These are phyloP conservation scores for Sphenostylis stenocarpa DNA, from an alignment of 306 rosid species.

Conservation along the genomic window DNA sequence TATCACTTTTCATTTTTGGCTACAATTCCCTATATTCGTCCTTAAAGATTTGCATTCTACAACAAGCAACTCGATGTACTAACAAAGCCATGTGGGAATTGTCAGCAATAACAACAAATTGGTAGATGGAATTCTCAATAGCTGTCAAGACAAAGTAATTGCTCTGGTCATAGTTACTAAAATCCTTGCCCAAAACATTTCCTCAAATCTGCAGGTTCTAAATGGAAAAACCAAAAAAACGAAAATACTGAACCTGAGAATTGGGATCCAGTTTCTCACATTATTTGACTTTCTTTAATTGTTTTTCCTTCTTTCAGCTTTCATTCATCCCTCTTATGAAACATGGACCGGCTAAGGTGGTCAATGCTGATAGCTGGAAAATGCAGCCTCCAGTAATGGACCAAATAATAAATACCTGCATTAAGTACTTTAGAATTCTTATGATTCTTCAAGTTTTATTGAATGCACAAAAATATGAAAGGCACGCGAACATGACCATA, in stretches of 20 bases:
- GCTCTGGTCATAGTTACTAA: background rate
- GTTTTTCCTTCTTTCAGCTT: constrained; percentile 28
- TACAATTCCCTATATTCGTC: constrained; percentile 7
- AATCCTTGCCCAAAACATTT: constrained; percentile 28
- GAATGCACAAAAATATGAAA: background rate
- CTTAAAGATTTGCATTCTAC: background rate
- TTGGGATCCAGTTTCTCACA: constrained; percentile 22
- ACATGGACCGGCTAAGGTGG: constrained; percentile 16
- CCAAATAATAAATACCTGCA: constrained; percentile 37
- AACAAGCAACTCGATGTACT: constrained; percentile 13
- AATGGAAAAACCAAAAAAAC: constrained; percentile 11
- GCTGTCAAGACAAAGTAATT: constrained; percentile 21
- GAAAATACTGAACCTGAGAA: constrained; percentile 25
- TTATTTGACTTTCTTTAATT: constrained; percentile 32
- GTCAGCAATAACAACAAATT: constrained; percentile 26
- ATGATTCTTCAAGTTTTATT: background rate
- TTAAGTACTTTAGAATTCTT: constrained; percentile 10
- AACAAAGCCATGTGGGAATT: constrained; percentile 23
- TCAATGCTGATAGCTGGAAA: constrained; percentile 22
- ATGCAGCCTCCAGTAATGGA: constrained; percentile 16
- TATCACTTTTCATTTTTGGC: constrained; percentile 2
- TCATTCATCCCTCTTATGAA: background rate
- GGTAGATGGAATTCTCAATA: constrained; percentile 22
- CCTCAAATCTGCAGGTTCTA: constrained; percentile 36
- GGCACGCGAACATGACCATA: background rate